Evolutionary conservation across 2,329 filamentous ascomycete species (phyloP).

Genomic region (Fusarium scirpi): DNA sequence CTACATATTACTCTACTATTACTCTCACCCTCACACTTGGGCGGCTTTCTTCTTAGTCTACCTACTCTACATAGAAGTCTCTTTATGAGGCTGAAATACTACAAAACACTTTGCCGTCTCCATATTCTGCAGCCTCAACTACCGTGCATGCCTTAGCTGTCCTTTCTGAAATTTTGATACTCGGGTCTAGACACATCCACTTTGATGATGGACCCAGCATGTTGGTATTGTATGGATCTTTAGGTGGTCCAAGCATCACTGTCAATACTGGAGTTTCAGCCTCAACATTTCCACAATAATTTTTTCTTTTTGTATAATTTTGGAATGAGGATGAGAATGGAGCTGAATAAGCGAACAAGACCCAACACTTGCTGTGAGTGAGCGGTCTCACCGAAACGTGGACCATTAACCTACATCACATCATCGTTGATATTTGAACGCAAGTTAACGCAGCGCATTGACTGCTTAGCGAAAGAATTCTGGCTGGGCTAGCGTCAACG

Average conservation of each 20-base stretch:
- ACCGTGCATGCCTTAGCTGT: conserved; percentile 11
- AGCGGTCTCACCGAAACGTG: conserved; percentile 30
- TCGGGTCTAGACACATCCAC: conserved; percentile 8
- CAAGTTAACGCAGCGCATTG: not conserved
- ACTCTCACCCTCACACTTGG: conserved; percentile 8
- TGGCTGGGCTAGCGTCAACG: conserved; percentile 18
- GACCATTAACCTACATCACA: conserved; percentile 14
- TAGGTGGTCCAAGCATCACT: conserved; percentile 9
- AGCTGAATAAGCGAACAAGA: not conserved
- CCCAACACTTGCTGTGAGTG: not conserved
- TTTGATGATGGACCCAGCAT: conserved; percentile 7
- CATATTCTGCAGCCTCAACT: conserved; percentile 26
- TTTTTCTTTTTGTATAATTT: not conserved
- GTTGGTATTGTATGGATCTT: not conserved
- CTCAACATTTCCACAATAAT: conserved; percentile 21
- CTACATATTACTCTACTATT: conserved; percentile 29
- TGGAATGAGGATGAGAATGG: not conserved
- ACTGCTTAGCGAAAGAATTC: conserved; percentile 14
- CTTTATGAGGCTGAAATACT: conserved; percentile 27
- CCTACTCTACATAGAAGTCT: conserved; percentile 20
- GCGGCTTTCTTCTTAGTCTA: conserved; percentile 25
- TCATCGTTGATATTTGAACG: conserved; percentile 7
- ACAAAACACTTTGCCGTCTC: conserved; percentile 17
- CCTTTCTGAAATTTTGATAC: conserved; percentile 3
- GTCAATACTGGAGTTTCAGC: conserved; percentile 19